Evolutionary conservation across 441 rosid genomes (phyloP).

Genomic region (Adansonia madagascariensis): DNA sequence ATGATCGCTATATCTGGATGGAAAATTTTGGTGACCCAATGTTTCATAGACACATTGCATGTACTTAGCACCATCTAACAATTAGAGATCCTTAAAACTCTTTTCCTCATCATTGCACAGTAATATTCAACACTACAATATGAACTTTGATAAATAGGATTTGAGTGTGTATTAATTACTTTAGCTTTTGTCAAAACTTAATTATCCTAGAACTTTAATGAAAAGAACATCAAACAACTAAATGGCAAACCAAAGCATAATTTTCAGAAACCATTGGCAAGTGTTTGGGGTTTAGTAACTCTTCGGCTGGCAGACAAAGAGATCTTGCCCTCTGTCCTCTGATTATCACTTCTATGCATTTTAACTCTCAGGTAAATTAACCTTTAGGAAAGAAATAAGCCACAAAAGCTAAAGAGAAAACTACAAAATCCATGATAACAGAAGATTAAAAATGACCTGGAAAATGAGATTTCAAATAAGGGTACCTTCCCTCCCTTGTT

Average conservation of each 20-base stretch:
- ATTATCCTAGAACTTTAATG: background rate
- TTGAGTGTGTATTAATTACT: background rate
- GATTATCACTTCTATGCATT: conserved; percentile 64
- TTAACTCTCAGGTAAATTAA: conserved; percentile 64
- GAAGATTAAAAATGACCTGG: conserved; percentile 56
- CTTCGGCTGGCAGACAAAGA: conserved; percentile 81
- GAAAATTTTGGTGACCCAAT: conserved; percentile 75
- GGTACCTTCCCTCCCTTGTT: conserved; percentile 50
- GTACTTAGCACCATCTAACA: conserved; percentile 29
- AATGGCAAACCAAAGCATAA: background rate
- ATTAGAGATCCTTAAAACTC: background rate
- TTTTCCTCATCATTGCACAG: background rate
- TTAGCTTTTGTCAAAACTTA: conserved; percentile 15
- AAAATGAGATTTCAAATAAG: conserved; percentile 44
- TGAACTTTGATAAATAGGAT: background rate
- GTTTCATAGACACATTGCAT: conserved; percentile 81
- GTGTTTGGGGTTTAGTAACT: conserved; percentile 75
- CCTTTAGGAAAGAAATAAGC: conserved; percentile 9
- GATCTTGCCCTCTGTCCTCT: conserved; percentile 69
- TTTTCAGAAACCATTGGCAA: conserved; percentile 48
- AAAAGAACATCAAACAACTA: background rate
- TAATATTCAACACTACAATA: background rate
- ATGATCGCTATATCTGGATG: conserved; percentile 87
- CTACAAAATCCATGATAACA: conserved; percentile 33
- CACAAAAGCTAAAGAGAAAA: no score